A percentile compares a stretch with the other conserved stretches of the same genome.
Conservation (phyloP, 345 rosid species). For the Arabidopsis arenosa region DNA sequence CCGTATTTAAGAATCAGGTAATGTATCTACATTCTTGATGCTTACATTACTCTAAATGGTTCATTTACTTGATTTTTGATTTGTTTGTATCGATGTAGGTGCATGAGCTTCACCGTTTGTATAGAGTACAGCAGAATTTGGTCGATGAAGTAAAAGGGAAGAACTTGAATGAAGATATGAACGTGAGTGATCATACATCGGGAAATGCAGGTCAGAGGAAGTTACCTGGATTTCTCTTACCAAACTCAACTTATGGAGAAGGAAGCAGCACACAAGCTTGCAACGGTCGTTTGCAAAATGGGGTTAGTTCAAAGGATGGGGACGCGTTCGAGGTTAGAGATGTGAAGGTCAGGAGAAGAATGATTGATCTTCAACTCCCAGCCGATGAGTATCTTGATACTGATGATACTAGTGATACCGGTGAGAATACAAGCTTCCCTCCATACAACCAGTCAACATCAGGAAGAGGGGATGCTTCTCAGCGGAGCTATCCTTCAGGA, state of each 20-base stretch:
- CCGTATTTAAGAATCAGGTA: constrained; percentile 85
- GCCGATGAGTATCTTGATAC: constrained; percentile 50
- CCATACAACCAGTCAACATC: constrained; percentile 40
- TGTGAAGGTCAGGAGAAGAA: constrained; percentile 49
- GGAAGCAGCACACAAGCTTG: constrained; percentile 45
- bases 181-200: constrained; percentile 34
- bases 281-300: constrained; percentile 39
- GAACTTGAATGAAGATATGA: constrained; percentile 37
- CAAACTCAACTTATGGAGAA: constrained; percentile 51
- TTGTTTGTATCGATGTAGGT: constrained; percentile 35
- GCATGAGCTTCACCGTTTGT: constrained; percentile 75
- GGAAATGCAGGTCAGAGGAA: constrained; percentile 59
- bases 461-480: constrained; percentile 29
- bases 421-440: constrained; percentile 13
- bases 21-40: not conserved
- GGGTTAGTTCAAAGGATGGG: constrained; percentile 34
- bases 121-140: constrained; percentile 60
- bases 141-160: constrained; percentile 58
- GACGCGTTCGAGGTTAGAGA: constrained; percentile 41
- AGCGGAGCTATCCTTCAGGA: constrained; percentile 45
- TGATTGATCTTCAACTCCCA: constrained; percentile 65
- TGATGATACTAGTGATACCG: constrained; percentile 36
- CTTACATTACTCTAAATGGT: not conserved
- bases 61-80: not conserved
- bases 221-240: constrained; percentile 55